Conservation (phyloP, 352 stramenopile species). For the Phytopythium aichiense region DNA sequence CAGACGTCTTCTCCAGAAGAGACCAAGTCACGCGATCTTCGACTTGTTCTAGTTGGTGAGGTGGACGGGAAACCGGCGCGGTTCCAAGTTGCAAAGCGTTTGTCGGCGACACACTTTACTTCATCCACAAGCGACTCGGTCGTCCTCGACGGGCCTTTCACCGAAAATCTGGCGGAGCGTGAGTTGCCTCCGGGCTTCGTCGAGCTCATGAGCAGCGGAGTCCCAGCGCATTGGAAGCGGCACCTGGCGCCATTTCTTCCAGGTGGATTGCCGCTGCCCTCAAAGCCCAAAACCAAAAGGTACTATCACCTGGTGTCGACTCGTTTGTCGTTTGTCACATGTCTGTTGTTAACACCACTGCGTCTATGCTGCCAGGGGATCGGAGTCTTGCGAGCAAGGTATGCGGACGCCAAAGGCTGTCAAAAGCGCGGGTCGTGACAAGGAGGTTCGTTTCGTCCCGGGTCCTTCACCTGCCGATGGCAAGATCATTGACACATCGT, state of each 20-base stretch:
- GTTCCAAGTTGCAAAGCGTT: constrained; percentile 39
- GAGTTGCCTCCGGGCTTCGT: constrained; percentile 36
- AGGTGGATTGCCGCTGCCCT: not conserved
- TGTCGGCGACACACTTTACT: constrained; percentile 37
- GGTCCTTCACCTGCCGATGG: not conserved
- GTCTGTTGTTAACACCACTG: not conserved
- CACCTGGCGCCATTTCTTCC: constrained; percentile 18
- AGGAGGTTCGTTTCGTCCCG: constrained; percentile 1
- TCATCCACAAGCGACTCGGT: constrained; percentile 36
- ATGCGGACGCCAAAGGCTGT: not conserved
- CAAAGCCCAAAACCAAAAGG: not conserved
- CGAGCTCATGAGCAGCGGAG: constrained; percentile 46
- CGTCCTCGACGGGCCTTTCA: constrained; percentile 31
- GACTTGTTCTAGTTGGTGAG: constrained; percentile 24
- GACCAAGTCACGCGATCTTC: constrained; percentile 5
- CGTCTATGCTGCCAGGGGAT: not conserved
- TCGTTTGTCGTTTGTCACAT: not conserved
- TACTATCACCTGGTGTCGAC: not conserved
- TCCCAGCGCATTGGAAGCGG: constrained; percentile 47
- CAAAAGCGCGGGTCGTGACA: not conserved
- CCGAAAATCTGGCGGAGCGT: constrained; percentile 26
- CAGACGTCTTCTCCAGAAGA: not conserved
- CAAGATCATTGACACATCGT: not conserved
- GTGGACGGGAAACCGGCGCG: constrained; percentile 15
- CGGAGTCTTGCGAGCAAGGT: not conserved